Evolutionary conservation across 2,329 filamentous ascomycete genomes (phyloP).

Genomic region (Beauveria pseudobassiana): DNA sequence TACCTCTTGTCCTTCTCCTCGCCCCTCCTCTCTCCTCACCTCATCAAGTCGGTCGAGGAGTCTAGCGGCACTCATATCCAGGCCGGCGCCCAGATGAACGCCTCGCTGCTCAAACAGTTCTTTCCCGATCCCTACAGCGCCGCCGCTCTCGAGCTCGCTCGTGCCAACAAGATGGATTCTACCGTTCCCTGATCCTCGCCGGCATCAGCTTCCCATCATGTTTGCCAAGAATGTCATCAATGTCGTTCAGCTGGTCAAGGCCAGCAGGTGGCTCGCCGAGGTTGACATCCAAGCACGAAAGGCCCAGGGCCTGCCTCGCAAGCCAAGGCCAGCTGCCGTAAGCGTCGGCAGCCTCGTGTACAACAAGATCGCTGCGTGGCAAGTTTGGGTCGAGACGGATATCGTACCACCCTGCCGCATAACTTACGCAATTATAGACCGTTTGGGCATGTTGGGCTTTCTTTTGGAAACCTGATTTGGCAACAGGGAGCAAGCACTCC

Average conservation of each 20-base stretch:
- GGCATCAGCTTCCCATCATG: slow-evolving; percentile 79
- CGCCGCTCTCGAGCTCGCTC: slow-evolving; percentile 82
- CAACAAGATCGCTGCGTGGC: background rate
- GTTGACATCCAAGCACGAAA: slow-evolving; percentile 67
- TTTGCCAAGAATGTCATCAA: slow-evolving; percentile 89
- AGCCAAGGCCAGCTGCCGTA: slow-evolving; percentile 21
- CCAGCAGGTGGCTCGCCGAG: slow-evolving; percentile 85
- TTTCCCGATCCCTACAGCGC: slow-evolving; percentile 89
- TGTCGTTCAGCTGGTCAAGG: slow-evolving; percentile 86
- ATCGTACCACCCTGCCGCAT: background rate
- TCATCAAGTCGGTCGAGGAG: slow-evolving; percentile 57
- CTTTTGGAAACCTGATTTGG: background rate
- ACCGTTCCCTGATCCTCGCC: slow-evolving; percentile 59
- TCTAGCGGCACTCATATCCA: slow-evolving; percentile 46
- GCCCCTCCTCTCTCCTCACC: slow-evolving; percentile 77
- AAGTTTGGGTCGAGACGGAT: background rate
- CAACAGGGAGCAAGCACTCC: slow-evolving; percentile 3
- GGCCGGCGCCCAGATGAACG: slow-evolving; percentile 62
- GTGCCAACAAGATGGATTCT: slow-evolving; percentile 87
- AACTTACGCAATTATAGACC: background rate
- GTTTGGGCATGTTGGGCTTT: slow-evolving; percentile 1
- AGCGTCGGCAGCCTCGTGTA: background rate
- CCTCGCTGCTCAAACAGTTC: slow-evolving; percentile 62
- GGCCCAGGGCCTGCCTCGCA: slow-evolving; percentile 44
- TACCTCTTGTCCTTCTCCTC: slow-evolving; percentile 97